These are phyloP conservation scores for Uronychia binucleata DNA, from an alignment of 73 alveolate genomes.

Conservation along the genomic window DNA sequence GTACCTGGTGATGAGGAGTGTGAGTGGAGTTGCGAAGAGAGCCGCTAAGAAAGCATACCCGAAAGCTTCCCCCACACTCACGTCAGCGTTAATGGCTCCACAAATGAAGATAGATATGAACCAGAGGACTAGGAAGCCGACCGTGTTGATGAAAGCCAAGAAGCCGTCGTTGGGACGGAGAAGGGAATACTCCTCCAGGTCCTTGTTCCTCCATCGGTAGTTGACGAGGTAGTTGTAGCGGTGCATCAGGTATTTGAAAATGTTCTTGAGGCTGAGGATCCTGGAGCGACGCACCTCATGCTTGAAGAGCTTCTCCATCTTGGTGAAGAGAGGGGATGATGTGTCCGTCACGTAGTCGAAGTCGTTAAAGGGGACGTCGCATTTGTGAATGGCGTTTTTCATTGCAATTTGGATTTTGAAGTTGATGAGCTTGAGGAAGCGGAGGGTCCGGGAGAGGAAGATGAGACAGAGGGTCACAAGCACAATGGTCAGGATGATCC, in stretches of 20 bases:
- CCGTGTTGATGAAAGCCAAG: constrained; percentile 3
- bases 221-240: constrained; percentile 36
- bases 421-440: neutral
- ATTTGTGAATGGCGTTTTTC: neutral
- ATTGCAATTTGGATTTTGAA: neutral
- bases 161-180: constrained; percentile 43
- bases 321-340: constrained; percentile 1
- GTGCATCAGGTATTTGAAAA: constrained; percentile 17
- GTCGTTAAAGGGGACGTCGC: constrained; percentile 33
- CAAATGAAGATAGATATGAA: constrained; percentile 25
- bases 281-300: constrained; percentile 21
- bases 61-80: neutral
- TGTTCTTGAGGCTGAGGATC: constrained; percentile 17
- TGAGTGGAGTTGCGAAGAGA: constrained; percentile 6
- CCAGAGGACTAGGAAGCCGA: constrained; percentile 39
- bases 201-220: constrained; percentile 37
- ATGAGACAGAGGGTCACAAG: neutral
- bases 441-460: constrained; percentile 1
- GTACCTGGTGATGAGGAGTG: constrained; percentile 7
- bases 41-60: constrained; percentile 3
- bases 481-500: neutral
- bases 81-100: constrained; percentile 6
- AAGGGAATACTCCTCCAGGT: constrained; percentile 22
- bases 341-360: constrained; percentile 12
- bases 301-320: constrained; percentile 34